Base-by-base conservation (phyloP, 2,329 filamentous ascomycete genomes). In the Phyllosticta paracitricarpa region DNA sequence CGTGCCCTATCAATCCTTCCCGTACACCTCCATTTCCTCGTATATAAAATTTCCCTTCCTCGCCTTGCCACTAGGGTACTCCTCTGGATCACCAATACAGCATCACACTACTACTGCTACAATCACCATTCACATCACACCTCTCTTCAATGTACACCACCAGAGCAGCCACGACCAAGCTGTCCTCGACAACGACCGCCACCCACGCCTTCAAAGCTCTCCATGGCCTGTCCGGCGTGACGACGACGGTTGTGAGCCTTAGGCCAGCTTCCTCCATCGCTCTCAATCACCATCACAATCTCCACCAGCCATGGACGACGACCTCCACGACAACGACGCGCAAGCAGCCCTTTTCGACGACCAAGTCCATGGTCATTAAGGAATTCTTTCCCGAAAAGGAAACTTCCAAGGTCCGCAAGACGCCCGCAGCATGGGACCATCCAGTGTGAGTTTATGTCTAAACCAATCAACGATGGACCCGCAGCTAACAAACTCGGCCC, bases 391-490 rank as follows among this genome's bases (percentile, higher is more conserved):
- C 76, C 8, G 68, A 74, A 22, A 73, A 73, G 24, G 73, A 79
- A 51, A 74, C 77, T 19, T 72, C 76, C 0, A 71, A 71, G 58
- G 77, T 81, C 64, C 70, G 73, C 52, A 75, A 72, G 51, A 81
- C 78, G 0, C 70, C 76, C 57, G 70, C 78, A 63, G 76, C 78
- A 69, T 81, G 79, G 79, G 69, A 73, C 5, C 79, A 81, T 68
- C 79, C 78, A 56, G 68, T 76, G 74, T 77, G 66, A 55, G 71
- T 58, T 48, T 14, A 24, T 19, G 17, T 24, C 12, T 19, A 1
- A n/a, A 22, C 58, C 33, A 40, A 17, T 10, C 33, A 19, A n/a
- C 6, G 51, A 59, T 6, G 17, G 35, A 30, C 17, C 19, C 19
- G 2, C 12, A 22, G 24, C 61, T 61, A 26, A 61, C 33, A 14